phyloP scores from a whole-genome alignment of 2,329 filamentous ascomycete genomes.

The Penicillium sp. region DNA sequence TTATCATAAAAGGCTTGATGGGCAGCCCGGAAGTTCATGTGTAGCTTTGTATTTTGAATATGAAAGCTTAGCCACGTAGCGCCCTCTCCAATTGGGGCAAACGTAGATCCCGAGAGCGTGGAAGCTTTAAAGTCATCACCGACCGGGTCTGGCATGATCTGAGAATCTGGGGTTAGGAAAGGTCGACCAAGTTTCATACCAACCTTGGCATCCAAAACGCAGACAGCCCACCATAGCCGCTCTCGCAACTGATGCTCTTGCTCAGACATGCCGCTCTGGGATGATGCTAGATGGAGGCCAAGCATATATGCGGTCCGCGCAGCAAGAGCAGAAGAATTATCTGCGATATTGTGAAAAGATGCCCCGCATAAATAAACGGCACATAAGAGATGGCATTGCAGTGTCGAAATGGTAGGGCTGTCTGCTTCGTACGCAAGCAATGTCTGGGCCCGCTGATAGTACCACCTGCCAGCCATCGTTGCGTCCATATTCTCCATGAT shows the following conservation, averaged over 20 bases:
- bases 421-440: constrained; percentile 6
- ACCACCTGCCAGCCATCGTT: constrained; percentile 5
- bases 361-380: constrained; percentile 8
- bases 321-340: constrained; percentile 2
- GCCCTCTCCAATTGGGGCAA: constrained; percentile 9
- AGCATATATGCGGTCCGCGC: constrained; percentile 9
- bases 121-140: constrained; percentile 5
- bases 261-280: background rate
- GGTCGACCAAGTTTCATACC: constrained; percentile 12
- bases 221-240: constrained; percentile 11
- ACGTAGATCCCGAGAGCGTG: constrained; percentile 3
- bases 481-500: constrained; percentile 7
- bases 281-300: constrained; percentile 8
- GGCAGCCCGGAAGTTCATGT: constrained; percentile 2
- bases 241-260: constrained; percentile 1
- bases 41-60: constrained; percentile 3
- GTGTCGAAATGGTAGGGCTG: constrained; percentile 9
- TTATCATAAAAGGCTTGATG: constrained; percentile 2
- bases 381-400: constrained; percentile 11
- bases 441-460: constrained; percentile 8
- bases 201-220: constrained; percentile 1
- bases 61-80: constrained; percentile 11
- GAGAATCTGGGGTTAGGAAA: constrained; percentile 1
- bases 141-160: constrained; percentile 1
- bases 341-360: constrained; percentile 9